Conservation (phyloP, 75 land plant genomes). For the Selaginella moellendorffii region DNA sequence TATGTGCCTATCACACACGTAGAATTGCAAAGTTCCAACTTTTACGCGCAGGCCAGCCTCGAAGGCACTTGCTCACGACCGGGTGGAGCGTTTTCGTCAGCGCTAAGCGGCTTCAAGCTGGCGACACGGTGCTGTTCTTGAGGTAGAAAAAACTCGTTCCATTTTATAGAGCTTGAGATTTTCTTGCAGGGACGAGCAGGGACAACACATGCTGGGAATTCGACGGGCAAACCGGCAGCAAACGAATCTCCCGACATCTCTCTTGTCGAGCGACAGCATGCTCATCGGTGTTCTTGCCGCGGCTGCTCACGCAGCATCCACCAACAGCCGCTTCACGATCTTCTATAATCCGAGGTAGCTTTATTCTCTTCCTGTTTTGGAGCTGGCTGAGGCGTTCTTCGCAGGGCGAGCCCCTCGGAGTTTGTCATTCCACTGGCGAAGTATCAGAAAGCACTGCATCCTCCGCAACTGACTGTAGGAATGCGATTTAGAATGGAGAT, state of each 20-base stretch:
- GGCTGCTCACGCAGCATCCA: slow-evolving; percentile 6
- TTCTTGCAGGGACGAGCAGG: slow-evolving; percentile 3
- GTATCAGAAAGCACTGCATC: slow-evolving; percentile 2
- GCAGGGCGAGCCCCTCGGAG: slow-evolving; percentile 7
- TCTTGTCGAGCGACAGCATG: slow-evolving; percentile 7
- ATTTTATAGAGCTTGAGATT: no score
- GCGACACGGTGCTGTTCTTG: slow-evolving; percentile 1
- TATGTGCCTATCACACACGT: no score
- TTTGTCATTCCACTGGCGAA: slow-evolving; percentile 6
- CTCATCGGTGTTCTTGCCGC: slow-evolving; percentile 9
- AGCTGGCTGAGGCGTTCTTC: neutral
- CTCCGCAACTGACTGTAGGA: neutral
- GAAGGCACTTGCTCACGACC: slow-evolving; percentile 3
- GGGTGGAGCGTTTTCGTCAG: slow-evolving; percentile 11
- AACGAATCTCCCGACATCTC: neutral
- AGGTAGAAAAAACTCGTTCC: neutral
- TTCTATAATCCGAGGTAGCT: slow-evolving; percentile 6
- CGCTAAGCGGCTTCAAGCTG: slow-evolving; percentile 10
- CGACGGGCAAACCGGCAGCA: slow-evolving; percentile 9
- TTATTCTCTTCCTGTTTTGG: neutral
- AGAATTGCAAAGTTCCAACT: neutral
- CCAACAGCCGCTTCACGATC: slow-evolving; percentile 3
- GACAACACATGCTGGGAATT: slow-evolving; percentile 1
- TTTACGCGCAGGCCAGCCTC: neutral
- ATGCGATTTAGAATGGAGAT: slow-evolving; percentile 9